Conservation (phyloP, 345 rosid genomes). For the Moricandia moricandioides region DNA sequence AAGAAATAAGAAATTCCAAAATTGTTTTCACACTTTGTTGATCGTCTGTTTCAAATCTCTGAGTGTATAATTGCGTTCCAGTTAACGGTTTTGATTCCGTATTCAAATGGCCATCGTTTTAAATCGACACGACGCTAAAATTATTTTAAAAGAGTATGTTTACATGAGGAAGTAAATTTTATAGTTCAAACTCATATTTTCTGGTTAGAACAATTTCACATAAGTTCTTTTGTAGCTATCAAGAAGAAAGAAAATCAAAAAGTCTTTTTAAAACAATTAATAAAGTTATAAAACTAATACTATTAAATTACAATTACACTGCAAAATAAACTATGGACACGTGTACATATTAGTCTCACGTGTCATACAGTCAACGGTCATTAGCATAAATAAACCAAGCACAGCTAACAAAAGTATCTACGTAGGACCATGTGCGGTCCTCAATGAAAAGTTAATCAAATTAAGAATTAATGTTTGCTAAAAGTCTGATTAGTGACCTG, state of each 20-base stretch:
- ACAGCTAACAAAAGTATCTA: background rate
- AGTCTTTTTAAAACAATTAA: background rate
- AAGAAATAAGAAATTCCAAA: background rate
- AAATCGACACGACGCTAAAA: background rate
- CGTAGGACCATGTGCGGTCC: conserved; percentile 13
- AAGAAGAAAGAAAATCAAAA: background rate
- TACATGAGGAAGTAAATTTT: background rate
- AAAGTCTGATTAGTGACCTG: conserved; percentile 18
- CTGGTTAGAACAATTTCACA: background rate
- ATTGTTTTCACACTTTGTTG: background rate
- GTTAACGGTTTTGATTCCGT: background rate
- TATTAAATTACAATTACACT: background rate
- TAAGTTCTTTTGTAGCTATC: background rate
- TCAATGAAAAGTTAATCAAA: conserved; percentile 18
- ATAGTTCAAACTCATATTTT: background rate
- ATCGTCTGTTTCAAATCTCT: background rate
- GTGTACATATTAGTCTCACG: conserved; percentile 21
- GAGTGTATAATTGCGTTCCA: background rate
- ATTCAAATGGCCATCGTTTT: background rate
- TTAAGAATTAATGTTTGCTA: background rate
- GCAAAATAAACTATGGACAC: conserved; percentile 15
- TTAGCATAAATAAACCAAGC: conserved; percentile 3
- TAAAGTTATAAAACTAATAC: background rate
- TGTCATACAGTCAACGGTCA: conserved; percentile 35
- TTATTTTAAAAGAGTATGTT: background rate